Percentiles rank a stretch among this genome's conserved stretches.
These are phyloP conservation scores for Colletotrichum tabaci DNA, from an alignment of 2,329 filamentous ascomycete species.

Conservation along the genomic window DNA sequence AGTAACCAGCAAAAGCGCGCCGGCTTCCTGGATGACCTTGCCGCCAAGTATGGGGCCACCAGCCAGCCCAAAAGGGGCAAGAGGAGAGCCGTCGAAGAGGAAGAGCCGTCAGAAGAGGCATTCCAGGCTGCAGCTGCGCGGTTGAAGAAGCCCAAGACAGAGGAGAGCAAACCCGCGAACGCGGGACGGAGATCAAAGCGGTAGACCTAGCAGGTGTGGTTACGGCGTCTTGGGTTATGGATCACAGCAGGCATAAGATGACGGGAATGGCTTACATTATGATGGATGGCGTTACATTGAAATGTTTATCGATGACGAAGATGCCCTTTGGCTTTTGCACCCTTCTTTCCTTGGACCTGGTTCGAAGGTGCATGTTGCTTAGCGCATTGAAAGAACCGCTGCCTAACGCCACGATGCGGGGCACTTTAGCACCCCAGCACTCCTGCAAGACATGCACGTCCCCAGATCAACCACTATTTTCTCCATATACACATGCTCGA, in stretches of 20 bases:
- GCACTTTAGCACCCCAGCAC: constrained; percentile 1
- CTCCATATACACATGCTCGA: background rate
- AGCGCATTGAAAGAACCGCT: background rate
- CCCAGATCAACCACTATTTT: constrained; percentile 32
- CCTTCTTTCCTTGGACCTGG: background rate
- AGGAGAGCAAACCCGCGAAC: constrained; percentile 35
- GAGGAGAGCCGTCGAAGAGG: constrained; percentile 72
- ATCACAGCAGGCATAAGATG: constrained; percentile 3
- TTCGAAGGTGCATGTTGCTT: background rate
- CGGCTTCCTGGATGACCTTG: constrained; percentile 80
- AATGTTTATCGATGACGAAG: background rate
- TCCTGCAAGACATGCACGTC: constrained; percentile 18
- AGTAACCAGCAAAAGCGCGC: constrained; percentile 76
- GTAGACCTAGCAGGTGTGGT: constrained; percentile 13
- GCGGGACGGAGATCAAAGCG: constrained; percentile 26
- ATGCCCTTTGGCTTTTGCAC: background rate
- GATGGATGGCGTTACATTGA: background rate
- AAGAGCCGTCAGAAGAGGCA: constrained; percentile 74
- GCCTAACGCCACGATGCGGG: constrained; percentile 32
- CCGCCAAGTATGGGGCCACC: constrained; percentile 79
- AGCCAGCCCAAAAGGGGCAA: constrained; percentile 65
- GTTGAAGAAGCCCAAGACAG: constrained; percentile 56
- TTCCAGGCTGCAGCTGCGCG: constrained; percentile 71
- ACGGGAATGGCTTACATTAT: constrained; percentile 32
- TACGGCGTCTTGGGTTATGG: constrained; percentile 26